phyloP scores from a whole-genome alignment of 352 stramenopile genomes.

The Pythium rhizo-oryzae region DNA sequence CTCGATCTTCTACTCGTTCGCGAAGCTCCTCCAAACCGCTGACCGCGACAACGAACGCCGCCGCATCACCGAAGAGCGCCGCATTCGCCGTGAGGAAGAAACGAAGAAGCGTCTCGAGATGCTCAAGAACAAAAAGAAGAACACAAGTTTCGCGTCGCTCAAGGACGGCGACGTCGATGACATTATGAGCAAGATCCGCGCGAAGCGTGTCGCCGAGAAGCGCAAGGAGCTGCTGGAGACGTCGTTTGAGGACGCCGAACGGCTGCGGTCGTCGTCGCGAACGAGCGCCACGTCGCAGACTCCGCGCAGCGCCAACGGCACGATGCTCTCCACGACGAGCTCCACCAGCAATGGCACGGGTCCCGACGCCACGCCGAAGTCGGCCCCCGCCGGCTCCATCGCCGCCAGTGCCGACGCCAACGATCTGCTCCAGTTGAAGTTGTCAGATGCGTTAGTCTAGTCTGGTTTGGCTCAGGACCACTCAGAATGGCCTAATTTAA shows the following conservation, averaged over 20 bases:
- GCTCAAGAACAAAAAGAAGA: constrained; percentile 83
- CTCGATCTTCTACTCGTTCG: constrained; percentile 86
- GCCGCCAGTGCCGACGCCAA: neutral
- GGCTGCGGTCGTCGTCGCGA: constrained; percentile 24
- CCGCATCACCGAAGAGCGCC: constrained; percentile 78
- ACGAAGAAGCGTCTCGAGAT: constrained; percentile 80
- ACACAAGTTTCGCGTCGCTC: constrained; percentile 62
- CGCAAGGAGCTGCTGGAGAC: constrained; percentile 54
- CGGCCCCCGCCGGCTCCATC: neutral
- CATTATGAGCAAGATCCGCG: constrained; percentile 84
- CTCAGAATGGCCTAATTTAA: constrained; percentile 22
- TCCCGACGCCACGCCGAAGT: neutral
- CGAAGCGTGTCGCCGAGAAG: constrained; percentile 81
- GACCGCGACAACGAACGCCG: constrained; percentile 87
- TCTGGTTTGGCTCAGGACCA: constrained; percentile 1
- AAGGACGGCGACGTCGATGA: constrained; percentile 84
- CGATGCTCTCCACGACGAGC: constrained; percentile 1
- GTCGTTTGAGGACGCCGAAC: constrained; percentile 29
- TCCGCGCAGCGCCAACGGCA: constrained; percentile 19
- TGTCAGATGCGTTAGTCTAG: constrained; percentile 19
- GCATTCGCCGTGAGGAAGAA: constrained; percentile 73
- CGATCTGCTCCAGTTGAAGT: constrained; percentile 26
- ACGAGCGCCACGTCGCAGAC: constrained; percentile 23
- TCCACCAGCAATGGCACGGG: neutral
- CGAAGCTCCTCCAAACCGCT: constrained; percentile 76